Percentiles rank a stretch among this genome's conserved stretches.
phyloP scores from a whole-genome alignment of 352 stramenopile species.

The Phytophthora kernoviae region DNA sequence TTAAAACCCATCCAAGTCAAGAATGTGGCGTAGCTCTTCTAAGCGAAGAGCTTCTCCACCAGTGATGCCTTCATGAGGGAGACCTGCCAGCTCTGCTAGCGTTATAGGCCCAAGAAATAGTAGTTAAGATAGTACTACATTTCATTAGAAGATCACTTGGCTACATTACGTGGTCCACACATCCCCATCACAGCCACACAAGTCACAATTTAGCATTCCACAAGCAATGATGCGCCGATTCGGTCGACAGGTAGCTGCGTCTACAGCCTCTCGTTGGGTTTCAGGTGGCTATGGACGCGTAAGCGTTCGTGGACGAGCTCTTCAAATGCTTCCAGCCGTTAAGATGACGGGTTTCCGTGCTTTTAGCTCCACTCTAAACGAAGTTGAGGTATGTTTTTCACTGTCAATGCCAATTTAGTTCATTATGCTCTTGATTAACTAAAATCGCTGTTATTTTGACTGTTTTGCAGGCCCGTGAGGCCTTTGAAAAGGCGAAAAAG shows the following conservation, averaged over 20 bases:
- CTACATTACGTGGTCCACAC: slow-evolving; percentile 12
- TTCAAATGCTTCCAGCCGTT: background rate
- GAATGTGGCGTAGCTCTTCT: too few relatives aligned
- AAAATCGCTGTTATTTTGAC: background rate
- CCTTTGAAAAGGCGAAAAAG: slow-evolving; percentile 63
- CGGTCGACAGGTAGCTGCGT: slow-evolving; percentile 15
- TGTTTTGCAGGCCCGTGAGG: slow-evolving; percentile 38
- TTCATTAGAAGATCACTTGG: too few relatives aligned
- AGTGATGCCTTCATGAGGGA: too few relatives aligned
- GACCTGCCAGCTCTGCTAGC: too few relatives aligned
- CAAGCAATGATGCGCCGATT: slow-evolving; percentile 24
- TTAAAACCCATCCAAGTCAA: too few relatives aligned
- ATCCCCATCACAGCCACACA: slow-evolving; percentile 28
- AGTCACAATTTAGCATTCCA: background rate
- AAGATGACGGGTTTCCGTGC: slow-evolving; percentile 5
- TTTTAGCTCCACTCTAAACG: slow-evolving; percentile 30
- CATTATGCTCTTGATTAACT: too few relatives aligned
- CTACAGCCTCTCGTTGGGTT: slow-evolving; percentile 8
- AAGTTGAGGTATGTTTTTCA: slow-evolving; percentile 36
- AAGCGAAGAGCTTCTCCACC: too few relatives aligned
- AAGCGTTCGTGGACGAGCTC: background rate
- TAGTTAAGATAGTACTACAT: too few relatives aligned
- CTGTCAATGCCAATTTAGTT: too few relatives aligned
- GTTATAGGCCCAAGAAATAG: too few relatives aligned
- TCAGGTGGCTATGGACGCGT: slow-evolving; percentile 2